A percentile compares a stretch with the other conserved stretches of the same genome.
phyloP scores from a whole-genome alignment of 306 rosid species.

The Oxytropis ochrocephala region DNA sequence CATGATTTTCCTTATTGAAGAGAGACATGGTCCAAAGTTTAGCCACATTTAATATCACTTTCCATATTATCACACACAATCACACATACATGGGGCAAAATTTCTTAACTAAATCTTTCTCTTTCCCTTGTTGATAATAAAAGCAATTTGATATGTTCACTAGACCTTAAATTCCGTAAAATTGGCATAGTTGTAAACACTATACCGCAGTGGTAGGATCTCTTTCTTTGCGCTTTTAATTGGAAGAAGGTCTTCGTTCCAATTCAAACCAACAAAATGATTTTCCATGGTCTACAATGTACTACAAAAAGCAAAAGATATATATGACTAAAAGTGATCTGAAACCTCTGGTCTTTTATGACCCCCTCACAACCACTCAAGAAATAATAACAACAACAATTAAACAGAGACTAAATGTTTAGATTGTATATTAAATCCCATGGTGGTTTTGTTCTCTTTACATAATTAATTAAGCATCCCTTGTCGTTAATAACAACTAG shows the following conservation, averaged over 20 bases:
- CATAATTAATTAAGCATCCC: not conserved
- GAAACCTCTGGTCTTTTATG: conserved; percentile 46
- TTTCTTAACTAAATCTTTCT: not conserved
- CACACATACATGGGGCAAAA: not conserved
- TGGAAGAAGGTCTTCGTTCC: conserved; percentile 40
- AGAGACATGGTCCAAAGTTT: not conserved
- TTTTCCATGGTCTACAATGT: conserved; percentile 57
- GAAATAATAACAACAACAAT: not conserved
- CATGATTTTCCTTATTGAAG: no score
- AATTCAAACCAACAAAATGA: conserved; percentile 46
- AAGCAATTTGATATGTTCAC: conserved; percentile 7
- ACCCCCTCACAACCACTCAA: conserved; percentile 22
- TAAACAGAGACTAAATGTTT: not conserved
- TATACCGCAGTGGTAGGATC: not conserved
- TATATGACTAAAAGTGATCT: conserved; percentile 31
- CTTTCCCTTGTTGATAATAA: not conserved
- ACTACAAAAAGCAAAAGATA: conserved; percentile 41
- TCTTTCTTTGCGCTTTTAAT: conserved; percentile 32
- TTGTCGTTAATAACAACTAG: not conserved
- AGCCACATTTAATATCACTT: not conserved
- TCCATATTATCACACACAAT: not conserved
- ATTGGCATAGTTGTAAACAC: conserved; percentile 25
- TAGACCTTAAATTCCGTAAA: conserved; percentile 34
- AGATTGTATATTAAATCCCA: not conserved
- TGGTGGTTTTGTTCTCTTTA: not conserved